Base-by-base conservation (phyloP, 768 basidiomycete genomes). In the Xanthoconium stramineum region DNA sequence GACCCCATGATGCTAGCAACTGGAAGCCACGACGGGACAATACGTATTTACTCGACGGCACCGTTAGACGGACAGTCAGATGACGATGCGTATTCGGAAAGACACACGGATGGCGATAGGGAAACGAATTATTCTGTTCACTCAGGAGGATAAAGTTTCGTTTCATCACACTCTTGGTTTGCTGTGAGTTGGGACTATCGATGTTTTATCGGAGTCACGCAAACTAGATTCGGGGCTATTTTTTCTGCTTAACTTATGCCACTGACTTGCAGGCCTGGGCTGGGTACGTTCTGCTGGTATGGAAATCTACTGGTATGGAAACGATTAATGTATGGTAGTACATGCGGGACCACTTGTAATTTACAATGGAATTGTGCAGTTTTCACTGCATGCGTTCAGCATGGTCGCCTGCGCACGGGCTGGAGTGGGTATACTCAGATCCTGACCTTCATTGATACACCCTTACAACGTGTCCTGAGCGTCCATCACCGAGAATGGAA, bases 1-100 rank as follows among this genome's bases (percentile, higher is more conserved):
- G 78, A 72, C 1, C 73, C 71, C 3, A 70, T 73, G 61, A 77
- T 75, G 75, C 83, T 89, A 53, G 88, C 88, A 9, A 87, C 88
- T 1, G 90, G 89, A 37, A 83, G 82, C 55, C 86, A 89, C 62
- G 88, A 91, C 58, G 90, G 90, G 28, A 82, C 78, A 1, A 81
- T 92, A 43, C 78, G 85, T 30, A 81, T 91, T 46, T 91, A 90
- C 85, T 86, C 85, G 14, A 76, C 80, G 45, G 72, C 74, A 15
- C 60, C 62, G 35, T 55, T 56, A 38, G 69, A 71, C 28, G 39
- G 11, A 13, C 62, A 24, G 3, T 61, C 67, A 5, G 70, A 72
- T 46, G 58, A 61, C 32, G 59, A 60, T 5, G 68, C 69, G 14
- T 67, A 66, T 44, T 17, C 52, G 54, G 70, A 71, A 8, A 33